These are phyloP conservation scores for Aureobasidium sp. DNA, from an alignment of 2,329 filamentous ascomycete genomes.

Conservation along the genomic window DNA sequence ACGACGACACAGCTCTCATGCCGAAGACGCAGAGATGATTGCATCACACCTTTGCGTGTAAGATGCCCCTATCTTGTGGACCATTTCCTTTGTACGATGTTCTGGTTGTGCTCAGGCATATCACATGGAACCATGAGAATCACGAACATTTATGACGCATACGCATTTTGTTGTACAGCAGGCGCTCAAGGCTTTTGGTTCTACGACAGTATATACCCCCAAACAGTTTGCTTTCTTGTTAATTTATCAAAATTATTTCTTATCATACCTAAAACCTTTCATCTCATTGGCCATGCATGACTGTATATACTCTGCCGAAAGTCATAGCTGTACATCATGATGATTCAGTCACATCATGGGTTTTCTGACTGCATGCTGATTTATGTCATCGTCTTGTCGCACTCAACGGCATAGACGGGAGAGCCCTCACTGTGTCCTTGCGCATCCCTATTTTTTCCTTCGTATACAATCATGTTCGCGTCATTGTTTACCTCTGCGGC, in stretches of 20 bases:
- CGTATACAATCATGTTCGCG: not conserved
- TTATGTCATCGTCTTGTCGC: not conserved
- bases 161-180: slow-evolving; percentile 1
- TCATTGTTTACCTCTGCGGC: not conserved
- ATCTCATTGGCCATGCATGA: not conserved
- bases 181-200: not conserved
- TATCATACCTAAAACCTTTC: not conserved
- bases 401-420: not conserved
- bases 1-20: slow-evolving; percentile 25
- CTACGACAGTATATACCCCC: slow-evolving; percentile 1
- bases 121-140: not conserved
- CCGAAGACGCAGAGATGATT: slow-evolving; percentile 1
- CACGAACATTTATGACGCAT: not conserved
- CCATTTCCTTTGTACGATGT: not conserved
- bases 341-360: not conserved
- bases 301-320: not conserved
- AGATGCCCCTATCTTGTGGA: not conserved
- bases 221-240: not conserved
- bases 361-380: not conserved
- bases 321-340: not conserved
- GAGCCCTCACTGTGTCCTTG: not conserved
- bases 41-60: not conserved
- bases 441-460: not conserved
- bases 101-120: not conserved
- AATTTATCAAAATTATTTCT: not conserved